phyloP scores from a whole-genome alignment of 1,139 yeast genomes.

The Yamadazyma epiphylla region DNA sequence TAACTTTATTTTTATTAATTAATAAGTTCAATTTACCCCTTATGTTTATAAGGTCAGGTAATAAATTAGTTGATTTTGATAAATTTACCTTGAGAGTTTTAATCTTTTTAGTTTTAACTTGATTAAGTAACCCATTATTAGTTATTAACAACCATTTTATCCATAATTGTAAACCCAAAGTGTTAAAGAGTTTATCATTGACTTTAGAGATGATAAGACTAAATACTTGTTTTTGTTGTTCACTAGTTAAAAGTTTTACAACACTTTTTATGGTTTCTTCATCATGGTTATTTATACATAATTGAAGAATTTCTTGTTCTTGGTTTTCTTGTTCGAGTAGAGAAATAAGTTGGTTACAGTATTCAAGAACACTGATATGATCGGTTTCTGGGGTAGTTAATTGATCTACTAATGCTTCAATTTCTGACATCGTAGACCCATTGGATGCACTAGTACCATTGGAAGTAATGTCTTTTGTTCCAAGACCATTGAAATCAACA shows the following conservation, averaged over 20 bases:
- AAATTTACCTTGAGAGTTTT: constrained; percentile 19
- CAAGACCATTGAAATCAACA: too few relatives aligned
- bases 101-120: constrained; percentile 6
- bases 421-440: too few relatives aligned
- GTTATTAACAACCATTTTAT: constrained; percentile 46
- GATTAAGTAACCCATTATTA: constrained; percentile 21
- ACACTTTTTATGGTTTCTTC: constrained; percentile 33
- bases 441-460: too few relatives aligned
- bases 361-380: background rate
- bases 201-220: constrained; percentile 30
- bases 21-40: constrained; percentile 41
- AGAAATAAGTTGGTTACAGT: too few relatives aligned
- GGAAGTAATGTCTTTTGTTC: too few relatives aligned
- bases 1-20: constrained; percentile 13
- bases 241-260: constrained; percentile 19
- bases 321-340: background rate
- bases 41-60: constrained; percentile 38
- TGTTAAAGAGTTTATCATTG: constrained; percentile 30
- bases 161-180: constrained; percentile 39
- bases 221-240: constrained; percentile 25
- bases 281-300: constrained; percentile 34
- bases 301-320: constrained; percentile 14
- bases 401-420: background rate
- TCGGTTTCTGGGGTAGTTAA: background rate
- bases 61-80: constrained; percentile 27